Percentiles rank a stretch among this genome's conserved stretches.
Conservation (phyloP, 2,329 filamentous ascomycete species). For the Fusarium nygamai region DNA sequence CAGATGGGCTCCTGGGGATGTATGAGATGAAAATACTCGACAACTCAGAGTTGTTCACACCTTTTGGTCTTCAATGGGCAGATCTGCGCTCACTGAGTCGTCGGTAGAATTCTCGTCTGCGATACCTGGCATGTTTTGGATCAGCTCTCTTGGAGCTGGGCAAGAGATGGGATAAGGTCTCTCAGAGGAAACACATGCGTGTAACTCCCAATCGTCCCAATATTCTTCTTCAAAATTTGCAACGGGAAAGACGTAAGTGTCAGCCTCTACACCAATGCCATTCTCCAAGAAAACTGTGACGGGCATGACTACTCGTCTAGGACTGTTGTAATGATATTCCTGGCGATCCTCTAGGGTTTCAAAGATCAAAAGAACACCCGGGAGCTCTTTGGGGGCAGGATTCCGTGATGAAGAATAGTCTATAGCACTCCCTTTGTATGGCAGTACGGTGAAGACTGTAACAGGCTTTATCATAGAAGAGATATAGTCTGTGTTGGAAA, state of each 20-base stretch:
- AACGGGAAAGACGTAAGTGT: not conserved
- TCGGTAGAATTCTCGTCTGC: no score
- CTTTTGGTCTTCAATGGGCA: not conserved
- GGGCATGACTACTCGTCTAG: not conserved
- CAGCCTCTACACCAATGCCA: not conserved
- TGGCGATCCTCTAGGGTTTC: not conserved
- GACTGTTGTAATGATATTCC: not conserved
- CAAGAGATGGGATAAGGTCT: not conserved
- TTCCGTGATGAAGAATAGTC: no score
- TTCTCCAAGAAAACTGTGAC: not conserved
- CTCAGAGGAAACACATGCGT: not conserved
- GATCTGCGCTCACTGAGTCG: no score
- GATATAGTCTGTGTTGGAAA: not conserved
- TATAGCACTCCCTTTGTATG: not conserved
- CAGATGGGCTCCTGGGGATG: not conserved
- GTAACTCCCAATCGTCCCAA: not conserved
- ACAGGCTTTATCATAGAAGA: not conserved
- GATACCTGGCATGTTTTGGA: accelerated
- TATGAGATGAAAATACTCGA: no score
- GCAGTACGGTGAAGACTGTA: not conserved
- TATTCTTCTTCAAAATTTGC: not conserved
- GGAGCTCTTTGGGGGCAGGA: not conserved
- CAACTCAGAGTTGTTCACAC: not conserved
- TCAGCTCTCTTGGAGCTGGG: not conserved
- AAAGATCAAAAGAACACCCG: not conserved